These are phyloP conservation scores for Zizania latifolia DNA, from an alignment of 176 grass and related monocot genomes.

Conservation along the genomic window DNA sequence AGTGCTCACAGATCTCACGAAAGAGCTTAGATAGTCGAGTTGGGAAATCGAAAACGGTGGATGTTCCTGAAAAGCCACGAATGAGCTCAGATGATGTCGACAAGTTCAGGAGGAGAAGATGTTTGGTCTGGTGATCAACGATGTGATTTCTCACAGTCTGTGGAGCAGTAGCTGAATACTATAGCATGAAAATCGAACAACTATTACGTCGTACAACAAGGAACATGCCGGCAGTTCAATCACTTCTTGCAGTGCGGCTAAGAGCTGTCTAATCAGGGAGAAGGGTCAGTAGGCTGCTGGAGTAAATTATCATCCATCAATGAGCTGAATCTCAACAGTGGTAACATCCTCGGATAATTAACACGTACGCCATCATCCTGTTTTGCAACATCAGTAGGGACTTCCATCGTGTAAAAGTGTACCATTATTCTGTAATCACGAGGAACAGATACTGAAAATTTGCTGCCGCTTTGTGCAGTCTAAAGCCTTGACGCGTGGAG, in stretches of 20 bases:
- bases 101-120: constrained; percentile 74
- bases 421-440: constrained; percentile 46
- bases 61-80: constrained; percentile 71
- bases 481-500: constrained; percentile 23
- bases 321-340: constrained; percentile 9
- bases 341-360: constrained; percentile 30
- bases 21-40: constrained; percentile 89
- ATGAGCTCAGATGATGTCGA: constrained; percentile 89
- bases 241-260: constrained; percentile 4
- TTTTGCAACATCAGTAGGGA: constrained; percentile 36
- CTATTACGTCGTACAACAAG: constrained; percentile 12
- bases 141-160: background rate
- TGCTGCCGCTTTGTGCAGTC: constrained; percentile 26
- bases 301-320: constrained; percentile 23
- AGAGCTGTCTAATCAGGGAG: constrained; percentile 15
- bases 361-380: constrained; percentile 21
- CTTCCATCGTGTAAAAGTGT: constrained; percentile 54
- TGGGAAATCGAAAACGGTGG: constrained; percentile 65
- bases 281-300: constrained; percentile 20
- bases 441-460: constrained; percentile 31
- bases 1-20: constrained; percentile 61
- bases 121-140: constrained; percentile 65
- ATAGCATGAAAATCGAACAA: constrained; percentile 26
- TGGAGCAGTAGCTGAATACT: constrained; percentile 6
- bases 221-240: constrained; percentile 7